Evolutionary conservation across 495 filamentous ascomycete species (phyloP).

Genomic region (Evansstolkia leycettana): DNA sequence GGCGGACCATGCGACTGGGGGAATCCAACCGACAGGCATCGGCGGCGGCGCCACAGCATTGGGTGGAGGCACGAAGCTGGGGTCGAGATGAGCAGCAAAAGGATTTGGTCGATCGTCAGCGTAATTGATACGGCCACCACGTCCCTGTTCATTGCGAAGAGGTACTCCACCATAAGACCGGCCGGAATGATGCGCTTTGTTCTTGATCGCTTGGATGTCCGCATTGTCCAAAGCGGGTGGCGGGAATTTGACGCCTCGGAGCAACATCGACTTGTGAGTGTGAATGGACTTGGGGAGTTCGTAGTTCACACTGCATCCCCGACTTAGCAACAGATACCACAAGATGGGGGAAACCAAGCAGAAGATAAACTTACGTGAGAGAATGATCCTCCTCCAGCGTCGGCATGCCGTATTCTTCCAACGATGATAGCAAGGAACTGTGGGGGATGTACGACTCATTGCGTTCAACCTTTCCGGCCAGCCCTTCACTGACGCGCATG

Average conservation of each 20-base stretch:
- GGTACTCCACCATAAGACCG: slow-evolving; percentile 53
- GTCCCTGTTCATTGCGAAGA: slow-evolving; percentile 27
- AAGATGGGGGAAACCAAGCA: neutral
- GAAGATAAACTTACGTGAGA: slow-evolving; percentile 48
- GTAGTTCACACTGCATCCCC: slow-evolving; percentile 58
- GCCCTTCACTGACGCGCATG: slow-evolving; percentile 56
- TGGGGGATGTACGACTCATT: slow-evolving; percentile 70
- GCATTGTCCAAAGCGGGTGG: slow-evolving; percentile 53
- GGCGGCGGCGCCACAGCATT: slow-evolving; percentile 13
- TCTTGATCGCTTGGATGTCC: slow-evolving; percentile 60
- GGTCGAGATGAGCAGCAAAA: slow-evolving; percentile 41
- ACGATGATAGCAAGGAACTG: slow-evolving; percentile 49
- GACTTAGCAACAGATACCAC: slow-evolving; percentile 17
- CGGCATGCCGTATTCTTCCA: slow-evolving; percentile 55
- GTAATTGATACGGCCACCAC: slow-evolving; percentile 43
- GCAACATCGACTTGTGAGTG: slow-evolving; percentile 85
- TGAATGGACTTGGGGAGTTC: slow-evolving; percentile 59
- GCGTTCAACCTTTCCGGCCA: slow-evolving; percentile 72
- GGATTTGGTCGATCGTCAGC: slow-evolving; percentile 35
- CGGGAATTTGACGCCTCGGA: slow-evolving; percentile 67
- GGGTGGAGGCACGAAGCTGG: slow-evolving; percentile 30
- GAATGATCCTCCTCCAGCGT: slow-evolving; percentile 72
- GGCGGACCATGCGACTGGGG: slow-evolving; percentile 18
- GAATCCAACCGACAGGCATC: slow-evolving; percentile 27
- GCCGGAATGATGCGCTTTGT: slow-evolving; percentile 46